These are phyloP conservation scores for Cryphonectria nitschkei DNA, from an alignment of 2,329 filamentous ascomycete species.

Conservation along the genomic window DNA sequence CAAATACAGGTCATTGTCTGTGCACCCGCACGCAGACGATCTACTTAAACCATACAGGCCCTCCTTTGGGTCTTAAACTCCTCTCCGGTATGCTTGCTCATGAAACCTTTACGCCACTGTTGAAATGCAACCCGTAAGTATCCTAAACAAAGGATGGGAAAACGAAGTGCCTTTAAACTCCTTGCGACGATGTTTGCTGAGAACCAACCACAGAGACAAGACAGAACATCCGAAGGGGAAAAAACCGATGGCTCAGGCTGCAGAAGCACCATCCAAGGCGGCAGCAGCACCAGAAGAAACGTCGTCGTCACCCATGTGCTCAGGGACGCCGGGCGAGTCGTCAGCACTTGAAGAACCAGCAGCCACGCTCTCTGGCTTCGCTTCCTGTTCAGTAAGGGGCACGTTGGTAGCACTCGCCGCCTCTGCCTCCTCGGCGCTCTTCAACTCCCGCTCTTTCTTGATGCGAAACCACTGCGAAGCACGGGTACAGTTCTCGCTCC, in stretches of 20 bases:
- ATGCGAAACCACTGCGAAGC: constrained; percentile 23
- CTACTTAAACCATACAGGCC: not conserved
- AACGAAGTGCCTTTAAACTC: not conserved
- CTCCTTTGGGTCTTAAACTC: not conserved
- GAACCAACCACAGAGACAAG: not conserved
- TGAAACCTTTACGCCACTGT: not conserved
- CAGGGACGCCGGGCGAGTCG: not conserved
- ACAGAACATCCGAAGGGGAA: not conserved
- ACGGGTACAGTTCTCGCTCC: constrained; percentile 30
- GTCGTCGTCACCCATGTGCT: not conserved
- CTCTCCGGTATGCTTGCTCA: not conserved
- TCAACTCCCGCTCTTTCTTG: constrained; percentile 14
- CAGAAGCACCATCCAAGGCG: not conserved
- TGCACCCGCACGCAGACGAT: not conserved
- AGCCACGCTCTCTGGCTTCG: not conserved
- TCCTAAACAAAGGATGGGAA: not conserved
- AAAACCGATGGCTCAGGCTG: not conserved
- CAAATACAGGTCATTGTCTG: not conserved
- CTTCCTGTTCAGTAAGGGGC: not conserved
- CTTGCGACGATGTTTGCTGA: not conserved
- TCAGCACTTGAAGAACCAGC: not conserved
- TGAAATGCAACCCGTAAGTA: not conserved
- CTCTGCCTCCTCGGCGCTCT: not conserved
- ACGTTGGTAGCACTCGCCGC: not conserved
- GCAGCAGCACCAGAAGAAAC: not conserved